Evolutionary conservation across 2,329 filamentous ascomycete species (phyloP).

Genomic region (Camillea tinctor): DNA sequence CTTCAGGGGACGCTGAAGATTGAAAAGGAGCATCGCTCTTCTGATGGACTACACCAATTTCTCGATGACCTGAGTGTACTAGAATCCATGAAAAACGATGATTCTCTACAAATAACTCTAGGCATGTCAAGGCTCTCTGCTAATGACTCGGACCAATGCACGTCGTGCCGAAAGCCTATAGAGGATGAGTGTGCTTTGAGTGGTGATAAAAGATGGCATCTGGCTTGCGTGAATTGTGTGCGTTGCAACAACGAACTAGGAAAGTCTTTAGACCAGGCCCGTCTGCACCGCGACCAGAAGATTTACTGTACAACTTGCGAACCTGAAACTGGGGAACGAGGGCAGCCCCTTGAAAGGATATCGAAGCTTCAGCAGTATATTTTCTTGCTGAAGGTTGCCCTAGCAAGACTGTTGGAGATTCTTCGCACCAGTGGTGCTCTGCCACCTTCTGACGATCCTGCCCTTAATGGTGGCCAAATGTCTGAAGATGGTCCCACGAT

Average conservation of each 20-base stretch:
- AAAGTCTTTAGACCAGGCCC: conserved; percentile 64
- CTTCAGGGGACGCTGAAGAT: conserved; percentile 89
- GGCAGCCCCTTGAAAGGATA: conserved; percentile 65
- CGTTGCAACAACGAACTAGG: conserved; percentile 66
- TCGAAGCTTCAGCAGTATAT: conserved; percentile 92
- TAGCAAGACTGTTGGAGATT: conserved; percentile 85
- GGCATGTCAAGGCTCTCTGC: conserved; percentile 67
- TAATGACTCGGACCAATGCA: conserved; percentile 81
- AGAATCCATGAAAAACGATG: conserved; percentile 72
- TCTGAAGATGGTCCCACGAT: conserved; percentile 61
- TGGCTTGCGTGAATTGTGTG: conserved; percentile 76
- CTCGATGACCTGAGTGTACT: conserved; percentile 80
- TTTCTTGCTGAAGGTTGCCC: conserved; percentile 85
- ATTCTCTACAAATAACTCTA: conserved; percentile 62
- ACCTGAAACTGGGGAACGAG: conserved; percentile 51
- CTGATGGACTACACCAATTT: conserved; percentile 78
- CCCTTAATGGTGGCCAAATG: conserved; percentile 60
- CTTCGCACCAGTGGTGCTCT: conserved; percentile 80
- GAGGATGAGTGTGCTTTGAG: conserved; percentile 87
- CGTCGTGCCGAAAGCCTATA: conserved; percentile 78
- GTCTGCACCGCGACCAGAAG: conserved; percentile 67
- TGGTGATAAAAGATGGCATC: conserved; percentile 78
- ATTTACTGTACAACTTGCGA: conserved; percentile 72
- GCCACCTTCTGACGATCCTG: conserved; percentile 72
- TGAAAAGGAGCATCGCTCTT: conserved; percentile 75